Base-by-base conservation (phyloP, 1,139 yeast genomes). In the Blastobotrys niveus region DNA sequence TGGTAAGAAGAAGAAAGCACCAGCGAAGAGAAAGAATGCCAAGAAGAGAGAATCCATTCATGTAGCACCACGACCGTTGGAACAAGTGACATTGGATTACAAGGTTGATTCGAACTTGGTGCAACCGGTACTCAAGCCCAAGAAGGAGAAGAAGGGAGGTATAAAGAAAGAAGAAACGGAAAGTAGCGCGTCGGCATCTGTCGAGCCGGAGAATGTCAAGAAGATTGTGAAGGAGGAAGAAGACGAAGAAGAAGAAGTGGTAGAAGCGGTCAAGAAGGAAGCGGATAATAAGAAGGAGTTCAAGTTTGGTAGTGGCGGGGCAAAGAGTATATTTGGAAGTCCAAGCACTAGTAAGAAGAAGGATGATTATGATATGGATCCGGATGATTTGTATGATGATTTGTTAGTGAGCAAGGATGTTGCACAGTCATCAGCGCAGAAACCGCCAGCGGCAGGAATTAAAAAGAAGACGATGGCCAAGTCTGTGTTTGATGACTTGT, bases 301-400 rank as follows among this genome's bases (percentile, higher is more conserved):
- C 17, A 31, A 41, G 22, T 45, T 48, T 35, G 49, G 51, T 2
- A 45, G 37, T n/a, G 42, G 42, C 2, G 47, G 42, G 12, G 43
- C 40, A 7, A 32, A 45, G n/a, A 49, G 48, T n/a, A 54, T 54
- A 5, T 62, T 60, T 49, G 64, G 63, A 2, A 54, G 64, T 0
- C 62, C 64, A 14, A 49, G 48, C 5, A 50, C 50, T 30, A 33
- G 51, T 3, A 46, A 49, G 17, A 50, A 46, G 45, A 49, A 46
- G 17, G 58, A 56, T 42, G 60, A 55, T 18, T 53, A 51, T 25
- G 61, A 57, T 35, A 61, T 63, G 39, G 53, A 58, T 53, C 54
- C 57, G 43, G 50, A 48, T 58, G 48, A 54, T 56, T 25, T 63
- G 53, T 57, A 54, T 17, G 55, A 50, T 22, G 60, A 55, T 12